phyloP scores from a whole-genome alignment of 2,329 filamentous ascomycete species.

The Madurella mycetomatis region DNA sequence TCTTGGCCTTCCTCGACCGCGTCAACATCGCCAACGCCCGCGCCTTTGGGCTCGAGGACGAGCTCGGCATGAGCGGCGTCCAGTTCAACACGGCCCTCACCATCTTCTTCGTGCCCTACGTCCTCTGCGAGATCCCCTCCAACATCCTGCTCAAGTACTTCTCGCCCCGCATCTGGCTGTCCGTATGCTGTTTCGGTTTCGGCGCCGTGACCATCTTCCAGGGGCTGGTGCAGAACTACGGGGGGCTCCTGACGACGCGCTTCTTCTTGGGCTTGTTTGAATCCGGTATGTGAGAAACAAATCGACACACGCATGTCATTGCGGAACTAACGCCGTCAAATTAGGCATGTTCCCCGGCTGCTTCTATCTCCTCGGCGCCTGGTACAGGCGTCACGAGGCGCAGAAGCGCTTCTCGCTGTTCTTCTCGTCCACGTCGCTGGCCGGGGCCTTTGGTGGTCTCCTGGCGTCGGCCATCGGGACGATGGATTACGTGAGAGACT shows the following conservation, averaged over 20 bases:
- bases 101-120: slow-evolving; percentile 79
- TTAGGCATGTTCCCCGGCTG: slow-evolving; percentile 67
- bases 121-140: slow-evolving; percentile 67
- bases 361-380: slow-evolving; percentile 67
- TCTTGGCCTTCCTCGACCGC: slow-evolving; percentile 65
- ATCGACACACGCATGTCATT: no score
- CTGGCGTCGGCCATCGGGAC: slow-evolving; percentile 85
- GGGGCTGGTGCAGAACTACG: slow-evolving; percentile 73
- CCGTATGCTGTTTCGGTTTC: slow-evolving; percentile 79
- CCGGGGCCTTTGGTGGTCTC: slow-evolving; percentile 80
- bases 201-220: slow-evolving; percentile 71
- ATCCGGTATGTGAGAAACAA: slow-evolving; percentile 41
- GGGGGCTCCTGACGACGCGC: slow-evolving; percentile 69
- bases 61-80: slow-evolving; percentile 53
- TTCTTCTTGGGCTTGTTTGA: slow-evolving; percentile 82
- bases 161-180: slow-evolving; percentile 67
- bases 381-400: slow-evolving; percentile 83
- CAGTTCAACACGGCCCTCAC: slow-evolving; percentile 73
- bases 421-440: slow-evolving; percentile 76
- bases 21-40: slow-evolving; percentile 78
- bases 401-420: slow-evolving; percentile 93
- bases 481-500: slow-evolving; percentile 67
- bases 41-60: slow-evolving; percentile 59
- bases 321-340: no score
- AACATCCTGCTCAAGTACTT: slow-evolving; percentile 67